A percentile compares a stretch with the other conserved stretches of the same genome.
Conservation (phyloP, 2,329 filamentous ascomycete species). For the Plectosphaerella sp. region DNA sequence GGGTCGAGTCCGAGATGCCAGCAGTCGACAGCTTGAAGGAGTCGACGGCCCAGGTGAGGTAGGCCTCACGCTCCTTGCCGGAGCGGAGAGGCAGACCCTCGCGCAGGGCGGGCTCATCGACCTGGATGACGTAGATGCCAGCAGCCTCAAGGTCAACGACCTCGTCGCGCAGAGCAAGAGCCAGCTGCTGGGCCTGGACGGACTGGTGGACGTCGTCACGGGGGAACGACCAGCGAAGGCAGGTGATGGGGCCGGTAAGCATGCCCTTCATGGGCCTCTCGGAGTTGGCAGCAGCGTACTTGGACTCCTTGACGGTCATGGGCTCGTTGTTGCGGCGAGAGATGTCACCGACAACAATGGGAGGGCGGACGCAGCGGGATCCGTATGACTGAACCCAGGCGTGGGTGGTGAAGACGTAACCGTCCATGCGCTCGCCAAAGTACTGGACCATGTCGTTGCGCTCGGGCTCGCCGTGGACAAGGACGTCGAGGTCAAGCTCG, state of each 20-base stretch:
- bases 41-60: slow-evolving; percentile 96
- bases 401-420: slow-evolving; percentile 98
- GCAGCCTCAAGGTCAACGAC: slow-evolving; percentile 97
- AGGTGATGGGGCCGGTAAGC: slow-evolving; percentile 98
- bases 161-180: slow-evolving; percentile 96
- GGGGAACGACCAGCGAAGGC: slow-evolving; percentile 98
- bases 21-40: slow-evolving; percentile 95
- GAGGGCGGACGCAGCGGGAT: slow-evolving; percentile 95
- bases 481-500: slow-evolving; percentile 94
- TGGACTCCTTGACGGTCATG: slow-evolving; percentile 99
- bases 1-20: slow-evolving; percentile 90
- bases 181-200: slow-evolving; percentile 97
- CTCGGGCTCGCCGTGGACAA: slow-evolving; percentile 98
- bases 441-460: slow-evolving; percentile 99
- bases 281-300: slow-evolving; percentile 93
- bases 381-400: slow-evolving; percentile 99
- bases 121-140: slow-evolving; percentile 96
- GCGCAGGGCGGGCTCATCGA: slow-evolving; percentile 97
- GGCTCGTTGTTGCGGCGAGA: slow-evolving; percentile 74
- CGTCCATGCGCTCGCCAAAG: slow-evolving; percentile 95
- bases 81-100: slow-evolving; percentile 96
- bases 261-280: slow-evolving; percentile 99
- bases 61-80: slow-evolving; percentile 92
- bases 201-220: slow-evolving; percentile 99
- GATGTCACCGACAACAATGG: slow-evolving; percentile 98